phyloP scores from a whole-genome alignment of 257 asterid species.

The Solanum etuberosum region DNA sequence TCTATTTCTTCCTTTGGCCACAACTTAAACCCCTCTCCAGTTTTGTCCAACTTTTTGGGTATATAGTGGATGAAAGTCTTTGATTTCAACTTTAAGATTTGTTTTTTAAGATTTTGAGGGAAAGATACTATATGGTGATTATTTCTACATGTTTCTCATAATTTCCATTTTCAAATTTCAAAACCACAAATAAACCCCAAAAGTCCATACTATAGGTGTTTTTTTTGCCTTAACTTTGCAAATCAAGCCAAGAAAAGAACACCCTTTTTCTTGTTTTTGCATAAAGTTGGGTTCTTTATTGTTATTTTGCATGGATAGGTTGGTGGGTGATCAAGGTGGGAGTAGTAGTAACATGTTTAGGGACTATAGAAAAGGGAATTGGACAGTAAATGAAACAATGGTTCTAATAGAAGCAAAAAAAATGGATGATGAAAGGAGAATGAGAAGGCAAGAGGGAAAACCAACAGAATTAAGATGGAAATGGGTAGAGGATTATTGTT shows the following conservation, averaged over 20 bases:
- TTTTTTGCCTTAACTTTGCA: not conserved
- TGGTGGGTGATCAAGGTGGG: conserved; percentile 21
- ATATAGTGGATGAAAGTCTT: conserved; percentile 9
- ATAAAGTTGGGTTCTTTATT: not conserved
- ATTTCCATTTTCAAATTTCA: not conserved
- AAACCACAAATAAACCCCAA: not conserved
- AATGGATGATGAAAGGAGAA: conserved; percentile 78
- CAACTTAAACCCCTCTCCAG: not conserved
- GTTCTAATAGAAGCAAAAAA: conserved; percentile 70
- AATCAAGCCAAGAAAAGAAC: not conserved
- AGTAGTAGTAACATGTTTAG: conserved; percentile 17
- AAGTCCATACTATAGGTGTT: not conserved
- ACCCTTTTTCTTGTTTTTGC: not conserved
- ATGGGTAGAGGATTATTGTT: conserved; percentile 93
- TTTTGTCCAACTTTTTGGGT: not conserved
- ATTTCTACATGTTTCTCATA: not conserved
- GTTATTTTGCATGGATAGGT: conserved; percentile 33
- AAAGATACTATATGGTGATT: not conserved
- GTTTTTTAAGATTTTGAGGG: not conserved
- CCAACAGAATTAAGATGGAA: conserved; percentile 92
- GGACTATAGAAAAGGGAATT: conserved; percentile 90
- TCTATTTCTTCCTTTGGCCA: not conserved
- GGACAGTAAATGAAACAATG: conserved; percentile 85
- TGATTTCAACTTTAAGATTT: conserved; percentile 3
- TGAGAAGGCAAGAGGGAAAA: conserved; percentile 48